A percentile compares a stretch with the other conserved stretches of the same genome.
phyloP scores from a whole-genome alignment of 768 basidiomycete species.

The Russula olivacea region DNA sequence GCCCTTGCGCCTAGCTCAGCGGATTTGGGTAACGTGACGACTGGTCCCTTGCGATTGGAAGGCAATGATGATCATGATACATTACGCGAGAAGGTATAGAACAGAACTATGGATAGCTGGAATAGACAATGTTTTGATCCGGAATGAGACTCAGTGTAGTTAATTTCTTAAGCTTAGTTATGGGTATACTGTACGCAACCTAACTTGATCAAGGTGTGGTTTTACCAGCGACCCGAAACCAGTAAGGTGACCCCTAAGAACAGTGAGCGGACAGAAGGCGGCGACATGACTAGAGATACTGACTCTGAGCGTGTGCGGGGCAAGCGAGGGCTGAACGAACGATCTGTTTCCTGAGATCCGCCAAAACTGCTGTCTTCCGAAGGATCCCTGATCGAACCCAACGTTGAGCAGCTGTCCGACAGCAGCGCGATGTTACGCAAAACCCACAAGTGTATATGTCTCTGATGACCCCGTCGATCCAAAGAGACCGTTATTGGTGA shows the following conservation, averaged over 20 bases:
- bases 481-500: slow-evolving; percentile 23
- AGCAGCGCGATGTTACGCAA: background rate
- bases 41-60: background rate
- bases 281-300: background rate
- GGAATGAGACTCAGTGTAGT: slow-evolving; percentile 1
- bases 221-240: slow-evolving; percentile 4
- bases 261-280: background rate
- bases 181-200: slow-evolving; percentile 21
- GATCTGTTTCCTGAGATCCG: slow-evolving; percentile 12
- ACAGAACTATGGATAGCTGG: slow-evolving; percentile 8
- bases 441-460: slow-evolving; percentile 15
- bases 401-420: background rate
- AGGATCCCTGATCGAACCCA: slow-evolving; percentile 9
- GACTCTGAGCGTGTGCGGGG: slow-evolving; percentile 14
- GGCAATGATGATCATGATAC: background rate
- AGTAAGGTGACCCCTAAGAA: slow-evolving; percentile 1
- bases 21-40: background rate
- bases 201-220: slow-evolving; percentile 1
- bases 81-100: background rate
- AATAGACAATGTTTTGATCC: background rate
- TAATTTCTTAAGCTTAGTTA: background rate
- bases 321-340: slow-evolving; percentile 8
- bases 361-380: slow-evolving; percentile 17
- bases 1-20: background rate
- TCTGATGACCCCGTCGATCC: slow-evolving; percentile 18